phyloP scores from a whole-genome alignment of 106 monocot genomes.

The Phalaenopsis equestris region DNA sequence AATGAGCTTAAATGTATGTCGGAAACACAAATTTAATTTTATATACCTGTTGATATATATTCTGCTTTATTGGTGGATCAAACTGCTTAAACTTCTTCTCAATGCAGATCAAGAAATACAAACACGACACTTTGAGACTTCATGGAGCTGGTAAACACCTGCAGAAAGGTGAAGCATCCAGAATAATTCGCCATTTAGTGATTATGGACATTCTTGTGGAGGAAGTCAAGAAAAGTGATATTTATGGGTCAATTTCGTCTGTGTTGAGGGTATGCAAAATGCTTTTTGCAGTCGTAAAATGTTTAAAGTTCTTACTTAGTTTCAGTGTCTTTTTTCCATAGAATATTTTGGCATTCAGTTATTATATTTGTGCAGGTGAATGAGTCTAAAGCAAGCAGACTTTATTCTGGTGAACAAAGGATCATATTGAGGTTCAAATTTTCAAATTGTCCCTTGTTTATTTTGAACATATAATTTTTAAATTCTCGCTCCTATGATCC shows the following conservation, averaged over 20 bases:
- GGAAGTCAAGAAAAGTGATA: slow-evolving; percentile 86
- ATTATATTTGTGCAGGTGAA: slow-evolving; percentile 48
- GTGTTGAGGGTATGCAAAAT: slow-evolving; percentile 55
- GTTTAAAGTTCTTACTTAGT: background rate
- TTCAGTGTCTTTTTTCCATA: background rate
- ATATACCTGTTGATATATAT: background rate
- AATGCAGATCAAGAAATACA: slow-evolving; percentile 73
- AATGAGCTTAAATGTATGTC: slow-evolving; percentile 65
- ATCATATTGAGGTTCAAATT: slow-evolving; percentile 48
- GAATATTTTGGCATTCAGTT: background rate
- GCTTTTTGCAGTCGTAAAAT: background rate
- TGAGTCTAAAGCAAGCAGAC: slow-evolving; percentile 37
- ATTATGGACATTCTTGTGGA: slow-evolving; percentile 78
- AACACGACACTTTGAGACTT: slow-evolving; percentile 58
- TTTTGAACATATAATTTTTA: background rate
- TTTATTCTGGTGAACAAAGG: slow-evolving; percentile 41
- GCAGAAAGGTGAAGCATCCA: slow-evolving; percentile 72
- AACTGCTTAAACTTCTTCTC: slow-evolving; percentile 1
- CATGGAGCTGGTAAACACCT: slow-evolving; percentile 91
- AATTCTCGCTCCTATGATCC: background rate
- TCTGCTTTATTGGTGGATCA: background rate
- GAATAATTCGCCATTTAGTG: slow-evolving; percentile 79
- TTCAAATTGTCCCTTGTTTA: slow-evolving; percentile 3
- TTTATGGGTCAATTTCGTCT: slow-evolving; percentile 91
- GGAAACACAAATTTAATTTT: background rate